phyloP scores from a whole-genome alignment of 2,329 filamentous ascomycete species.

The Ophiostoma piceae region DNA sequence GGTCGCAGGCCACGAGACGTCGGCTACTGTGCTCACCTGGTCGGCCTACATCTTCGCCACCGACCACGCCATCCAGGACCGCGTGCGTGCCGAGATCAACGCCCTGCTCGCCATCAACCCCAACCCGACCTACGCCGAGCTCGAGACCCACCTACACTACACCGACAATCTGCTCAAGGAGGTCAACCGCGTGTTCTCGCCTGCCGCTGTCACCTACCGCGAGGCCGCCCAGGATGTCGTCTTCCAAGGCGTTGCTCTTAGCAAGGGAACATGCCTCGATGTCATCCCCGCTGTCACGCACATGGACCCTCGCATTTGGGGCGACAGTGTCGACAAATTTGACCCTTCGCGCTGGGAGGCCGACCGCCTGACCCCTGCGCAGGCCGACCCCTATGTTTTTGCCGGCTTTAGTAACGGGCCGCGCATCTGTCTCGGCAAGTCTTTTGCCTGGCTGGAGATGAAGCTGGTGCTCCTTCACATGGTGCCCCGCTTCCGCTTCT shows the following conservation, averaged over 20 bases:
- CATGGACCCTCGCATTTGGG: slow-evolving; percentile 38
- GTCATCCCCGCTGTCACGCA: slow-evolving; percentile 37
- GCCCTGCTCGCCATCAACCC: slow-evolving; percentile 35
- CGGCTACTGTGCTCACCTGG: slow-evolving; percentile 35
- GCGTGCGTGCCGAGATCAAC: slow-evolving; percentile 36
- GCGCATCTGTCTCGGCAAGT: slow-evolving; percentile 30
- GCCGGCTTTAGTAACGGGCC: slow-evolving; percentile 32
- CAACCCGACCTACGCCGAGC: slow-evolving; percentile 19
- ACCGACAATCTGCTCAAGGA: slow-evolving; percentile 37
- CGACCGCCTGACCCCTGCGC: slow-evolving; percentile 27
- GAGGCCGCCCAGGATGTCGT: slow-evolving; percentile 30
- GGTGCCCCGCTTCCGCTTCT: slow-evolving; percentile 23
- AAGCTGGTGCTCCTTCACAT: slow-evolving; percentile 30
- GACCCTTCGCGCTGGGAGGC: slow-evolving; percentile 38
- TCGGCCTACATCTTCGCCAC: slow-evolving; percentile 34
- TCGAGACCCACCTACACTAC: slow-evolving; percentile 29
- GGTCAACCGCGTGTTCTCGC: slow-evolving; percentile 34
- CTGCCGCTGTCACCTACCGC: slow-evolving; percentile 27
- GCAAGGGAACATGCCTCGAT: slow-evolving; percentile 36
- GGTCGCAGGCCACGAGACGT: slow-evolving; percentile 34
- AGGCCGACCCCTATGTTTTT: slow-evolving; percentile 32
- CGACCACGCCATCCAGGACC: slow-evolving; percentile 34
- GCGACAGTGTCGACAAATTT: slow-evolving; percentile 35
- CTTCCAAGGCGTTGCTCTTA: slow-evolving; percentile 35
- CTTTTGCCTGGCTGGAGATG: slow-evolving; percentile 31